A percentile compares a stretch with the other conserved stretches of the same genome.
These are phyloP conservation scores for Pestalotiopsis sp. DNA, from an alignment of 2,329 filamentous ascomycete species.

Conservation along the genomic window DNA sequence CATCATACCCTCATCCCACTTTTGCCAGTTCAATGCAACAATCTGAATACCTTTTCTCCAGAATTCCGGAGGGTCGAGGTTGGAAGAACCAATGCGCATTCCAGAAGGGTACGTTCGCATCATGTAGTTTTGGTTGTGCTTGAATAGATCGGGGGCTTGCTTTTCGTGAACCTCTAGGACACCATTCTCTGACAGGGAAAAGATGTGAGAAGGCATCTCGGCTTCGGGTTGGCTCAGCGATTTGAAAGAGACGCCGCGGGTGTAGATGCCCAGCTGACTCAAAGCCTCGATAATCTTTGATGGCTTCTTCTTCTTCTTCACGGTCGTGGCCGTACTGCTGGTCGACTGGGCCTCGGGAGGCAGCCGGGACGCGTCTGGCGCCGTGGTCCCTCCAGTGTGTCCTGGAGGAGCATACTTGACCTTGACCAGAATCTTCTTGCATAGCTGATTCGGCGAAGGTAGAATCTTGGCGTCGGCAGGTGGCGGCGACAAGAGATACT, in stretches of 20 bases:
- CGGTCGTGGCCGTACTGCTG: conserved; percentile 44
- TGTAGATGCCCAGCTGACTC: conserved; percentile 80
- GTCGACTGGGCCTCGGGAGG: conserved; percentile 34
- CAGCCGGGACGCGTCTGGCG: conserved; percentile 20
- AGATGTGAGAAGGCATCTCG: conserved; percentile 68
- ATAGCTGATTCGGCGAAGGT: conserved; percentile 70
- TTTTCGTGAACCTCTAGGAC: conserved; percentile 64
- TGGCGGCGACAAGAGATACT: conserved; percentile 63
- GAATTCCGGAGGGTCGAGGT: conserved; percentile 81
- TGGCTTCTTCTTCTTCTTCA: conserved; percentile 44
- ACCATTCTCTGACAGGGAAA: conserved; percentile 65
- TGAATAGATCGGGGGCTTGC: conserved; percentile 61
- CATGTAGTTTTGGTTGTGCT: conserved; percentile 79
- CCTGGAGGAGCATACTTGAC: conserved; percentile 67
- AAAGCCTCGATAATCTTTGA: conserved; percentile 73
- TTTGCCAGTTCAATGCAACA: conserved; percentile 93
- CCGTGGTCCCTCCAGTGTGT: conserved; percentile 12
- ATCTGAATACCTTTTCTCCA: conserved; percentile 91
- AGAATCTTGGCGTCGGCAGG: conserved; percentile 52
- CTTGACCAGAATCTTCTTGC: conserved; percentile 81
- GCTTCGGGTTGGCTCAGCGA: conserved; percentile 73
- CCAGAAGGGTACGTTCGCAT: conserved; percentile 91
- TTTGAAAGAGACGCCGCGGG: conserved; percentile 80
- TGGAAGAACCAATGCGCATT: conserved; percentile 80
- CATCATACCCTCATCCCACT: conserved; percentile 92